phyloP scores from a whole-genome alignment of 2,329 filamentous ascomycete species.

The Fusarium compactum region DNA sequence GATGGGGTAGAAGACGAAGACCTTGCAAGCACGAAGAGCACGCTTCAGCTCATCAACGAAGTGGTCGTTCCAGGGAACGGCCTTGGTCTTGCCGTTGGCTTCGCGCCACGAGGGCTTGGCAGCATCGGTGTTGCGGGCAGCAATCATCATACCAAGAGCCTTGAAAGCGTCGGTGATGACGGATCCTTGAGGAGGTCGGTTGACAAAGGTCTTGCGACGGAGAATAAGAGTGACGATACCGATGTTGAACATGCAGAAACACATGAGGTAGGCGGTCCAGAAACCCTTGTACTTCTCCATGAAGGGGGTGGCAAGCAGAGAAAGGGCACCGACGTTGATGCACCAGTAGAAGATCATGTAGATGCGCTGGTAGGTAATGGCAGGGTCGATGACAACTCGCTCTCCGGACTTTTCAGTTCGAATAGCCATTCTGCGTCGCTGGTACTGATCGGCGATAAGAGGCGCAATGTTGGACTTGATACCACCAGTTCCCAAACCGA shows the following conservation, averaged over 20 bases:
- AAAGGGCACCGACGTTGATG: conserved; percentile 80
- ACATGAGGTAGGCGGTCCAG: conserved; percentile 72
- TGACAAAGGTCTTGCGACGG: conserved; percentile 61
- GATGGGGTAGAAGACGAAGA: conserved; percentile 75
- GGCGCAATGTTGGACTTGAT: conserved; percentile 75
- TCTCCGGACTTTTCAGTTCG: conserved; percentile 63
- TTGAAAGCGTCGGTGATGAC: conserved; percentile 74
- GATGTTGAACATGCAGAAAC: conserved; percentile 71
- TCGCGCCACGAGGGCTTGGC: conserved; percentile 75
- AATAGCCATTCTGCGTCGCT: conserved; percentile 64
- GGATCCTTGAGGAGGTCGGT: conserved; percentile 70
- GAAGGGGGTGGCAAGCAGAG: conserved; percentile 73
- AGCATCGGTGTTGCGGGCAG: conserved; percentile 63
- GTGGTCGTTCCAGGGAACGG: conserved; percentile 72
- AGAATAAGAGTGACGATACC: conserved; percentile 65
- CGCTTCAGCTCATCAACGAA: conserved; percentile 81
- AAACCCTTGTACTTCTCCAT: conserved; percentile 76
- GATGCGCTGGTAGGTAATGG: conserved; percentile 74
- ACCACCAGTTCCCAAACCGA: conserved; percentile 75
- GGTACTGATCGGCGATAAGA: conserved; percentile 74
- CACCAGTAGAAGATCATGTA: conserved; percentile 82
- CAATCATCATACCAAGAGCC: conserved; percentile 56
- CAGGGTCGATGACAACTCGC: conserved; percentile 74
- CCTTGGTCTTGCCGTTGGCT: conserved; percentile 58
- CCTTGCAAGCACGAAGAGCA: conserved; percentile 74